Base-by-base conservation (phyloP, 2,329 filamentous ascomycete genomes). In the Colletotrichum chrysophilum region DNA sequence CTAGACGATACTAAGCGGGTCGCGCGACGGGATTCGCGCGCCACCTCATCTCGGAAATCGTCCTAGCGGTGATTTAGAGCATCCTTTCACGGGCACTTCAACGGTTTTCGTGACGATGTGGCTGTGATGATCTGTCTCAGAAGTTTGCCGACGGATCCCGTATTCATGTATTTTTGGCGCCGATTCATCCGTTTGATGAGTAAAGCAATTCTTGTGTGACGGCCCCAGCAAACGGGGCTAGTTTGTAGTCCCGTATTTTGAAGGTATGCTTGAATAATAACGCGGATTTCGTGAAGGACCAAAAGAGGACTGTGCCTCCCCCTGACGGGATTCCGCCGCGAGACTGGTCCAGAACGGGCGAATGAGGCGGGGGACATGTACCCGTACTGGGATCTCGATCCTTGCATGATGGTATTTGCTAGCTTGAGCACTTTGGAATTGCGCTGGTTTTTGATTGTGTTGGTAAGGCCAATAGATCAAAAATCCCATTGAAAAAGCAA, bases 41-140 rank as follows among this genome's bases (percentile, higher is more conserved):
- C 73, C 73, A 75, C 73, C n/a, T 75, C 73, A 75, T 75, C 73
- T 75, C 52, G 73, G 69, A 66, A 58, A 65, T 36, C 32, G 73
- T 66, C 72, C 62, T 72, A 72, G 73, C 73, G 73, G 64, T 55
- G 55, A 72, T 62, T 64, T 10, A 65, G 62, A 38, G 55, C 21
- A 64, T 43, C 56, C 69, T 48, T n/a, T 55, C 52, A 32, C 64
- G 55, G 38, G 34, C 55, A 30, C 18, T 18, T 58, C 62, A 67
- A 73, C 62, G 62, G 69, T n/a, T 68, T 62, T 26, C 34, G 69
- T 72, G 69, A 75, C 64, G 69, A 48, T 28, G 73, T 75, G 73
- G 73, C 69, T 72, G 55, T 26, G 26, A 26, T 71, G 56, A 55
- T 24, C 12, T 62, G 73, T 75, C 69, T 75, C 73, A 70, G 56